These are phyloP conservation scores for Sparassis latifolia DNA, from an alignment of 1,284 basidiomycete species.

Conservation along the genomic window DNA sequence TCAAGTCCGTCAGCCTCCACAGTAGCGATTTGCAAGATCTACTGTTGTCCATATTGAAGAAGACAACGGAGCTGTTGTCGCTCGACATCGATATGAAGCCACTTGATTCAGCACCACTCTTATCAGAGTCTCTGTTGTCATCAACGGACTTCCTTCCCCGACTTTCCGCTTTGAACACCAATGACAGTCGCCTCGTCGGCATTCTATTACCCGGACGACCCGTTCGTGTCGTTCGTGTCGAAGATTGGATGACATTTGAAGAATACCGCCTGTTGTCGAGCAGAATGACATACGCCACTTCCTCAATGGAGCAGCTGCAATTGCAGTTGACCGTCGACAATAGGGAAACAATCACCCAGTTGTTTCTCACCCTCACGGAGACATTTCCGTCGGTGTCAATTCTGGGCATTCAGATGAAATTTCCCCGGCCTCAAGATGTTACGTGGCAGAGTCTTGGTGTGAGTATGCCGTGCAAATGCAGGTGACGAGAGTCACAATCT, in stretches of 20 bases:
- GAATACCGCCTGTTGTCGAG: no score
- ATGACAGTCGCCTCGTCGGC: neutral
- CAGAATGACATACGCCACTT: no score
- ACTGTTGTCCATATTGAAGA: slow-evolving; percentile 3
- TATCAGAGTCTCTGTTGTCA: no score
- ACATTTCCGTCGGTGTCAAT: neutral
- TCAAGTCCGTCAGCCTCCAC: slow-evolving; percentile 4
- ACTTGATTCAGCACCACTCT: no score
- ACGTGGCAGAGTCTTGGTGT: slow-evolving; percentile 6
- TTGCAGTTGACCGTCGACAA: no score
- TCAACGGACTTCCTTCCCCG: slow-evolving; percentile 8
- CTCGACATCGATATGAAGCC: slow-evolving; percentile 10
- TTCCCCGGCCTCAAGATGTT: neutral
- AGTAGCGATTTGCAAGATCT: no score
- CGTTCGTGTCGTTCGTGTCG: neutral
- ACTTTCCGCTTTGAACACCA: slow-evolving; percentile 5
- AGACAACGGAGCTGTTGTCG: slow-evolving; percentile 13
- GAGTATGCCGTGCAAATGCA: neutral
- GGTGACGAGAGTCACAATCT: no score
- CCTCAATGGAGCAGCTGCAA: no score
- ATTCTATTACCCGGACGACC: slow-evolving; percentile 2
- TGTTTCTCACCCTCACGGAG: no score
- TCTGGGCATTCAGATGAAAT: slow-evolving; percentile 4
- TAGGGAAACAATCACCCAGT: no score
- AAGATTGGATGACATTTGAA: no score